A percentile compares a stretch with the other conserved stretches of the same genome.
Conservation (phyloP, 345 rosid genomes). For the Heritiera littoralis region DNA sequence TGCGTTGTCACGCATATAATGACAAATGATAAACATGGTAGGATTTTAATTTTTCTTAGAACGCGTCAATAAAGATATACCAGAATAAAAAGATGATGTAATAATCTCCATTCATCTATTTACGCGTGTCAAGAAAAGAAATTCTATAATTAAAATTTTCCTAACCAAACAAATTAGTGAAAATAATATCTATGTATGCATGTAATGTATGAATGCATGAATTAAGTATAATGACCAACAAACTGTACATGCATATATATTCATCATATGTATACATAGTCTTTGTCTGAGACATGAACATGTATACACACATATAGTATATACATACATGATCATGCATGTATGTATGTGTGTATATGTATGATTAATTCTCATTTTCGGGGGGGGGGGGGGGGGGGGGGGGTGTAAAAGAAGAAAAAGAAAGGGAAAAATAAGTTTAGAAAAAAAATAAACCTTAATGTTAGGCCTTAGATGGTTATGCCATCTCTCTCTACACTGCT, state of each 20-base stretch:
- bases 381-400: not conserved
- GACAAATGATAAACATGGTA: not conserved
- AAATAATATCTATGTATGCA: not conserved
- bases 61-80: not conserved
- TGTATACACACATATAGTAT: not conserved
- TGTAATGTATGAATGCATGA: not conserved
- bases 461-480: slow-evolving; percentile 82
- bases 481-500: slow-evolving; percentile 94
- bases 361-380: not conserved
- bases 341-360: not conserved
- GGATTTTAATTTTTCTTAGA: not conserved
- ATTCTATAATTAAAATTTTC: not conserved
- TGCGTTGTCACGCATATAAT: not conserved
- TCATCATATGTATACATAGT: not conserved
- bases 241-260: not conserved
- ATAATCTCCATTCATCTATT: not conserved
- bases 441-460: slow-evolving; percentile 56
- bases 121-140: not conserved
- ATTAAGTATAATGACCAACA: not conserved
- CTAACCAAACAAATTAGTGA: not conserved
- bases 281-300: not conserved
- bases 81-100: not conserved
- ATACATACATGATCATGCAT: not conserved
- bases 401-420: not conserved
- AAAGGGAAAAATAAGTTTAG: not conserved